Percentiles rank a stretch among this genome's conserved stretches.
phyloP scores from a whole-genome alignment of 192 early-diverging fungal genomes.

The Funneliformis geosporum region DNA sequence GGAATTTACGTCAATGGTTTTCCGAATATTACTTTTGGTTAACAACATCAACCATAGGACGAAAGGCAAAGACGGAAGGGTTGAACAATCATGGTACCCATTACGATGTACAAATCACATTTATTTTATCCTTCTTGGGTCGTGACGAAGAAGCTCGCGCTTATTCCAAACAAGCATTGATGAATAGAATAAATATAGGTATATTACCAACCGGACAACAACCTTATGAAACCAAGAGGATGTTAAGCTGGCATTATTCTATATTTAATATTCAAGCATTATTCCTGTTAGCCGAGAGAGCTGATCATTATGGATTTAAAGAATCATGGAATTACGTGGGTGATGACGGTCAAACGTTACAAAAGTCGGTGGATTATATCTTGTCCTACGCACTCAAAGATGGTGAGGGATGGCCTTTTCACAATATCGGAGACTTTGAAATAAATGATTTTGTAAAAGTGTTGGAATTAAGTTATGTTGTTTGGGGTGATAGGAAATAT shows the following conservation, averaged over 20 bases:
- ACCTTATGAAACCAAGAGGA: slow-evolving; percentile 44
- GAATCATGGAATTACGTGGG: slow-evolving; percentile 44
- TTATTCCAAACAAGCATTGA: slow-evolving; percentile 35
- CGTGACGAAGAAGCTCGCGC: slow-evolving; percentile 36
- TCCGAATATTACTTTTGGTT: slow-evolving; percentile 44
- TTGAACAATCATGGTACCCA: slow-evolving; percentile 61
- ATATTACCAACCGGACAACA: slow-evolving; percentile 45
- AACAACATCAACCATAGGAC: slow-evolving; percentile 33
- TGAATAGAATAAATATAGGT: slow-evolving; percentile 44
- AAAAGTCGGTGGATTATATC: slow-evolving; percentile 54
- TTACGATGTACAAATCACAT: slow-evolving; percentile 53
- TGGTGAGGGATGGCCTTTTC: slow-evolving; percentile 48
- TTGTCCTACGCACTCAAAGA: slow-evolving; percentile 49
- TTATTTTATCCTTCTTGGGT: slow-evolving; percentile 50
- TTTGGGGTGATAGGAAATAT: slow-evolving; percentile 50
- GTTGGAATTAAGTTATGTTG: slow-evolving; percentile 51
- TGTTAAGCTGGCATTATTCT: slow-evolving; percentile 53
- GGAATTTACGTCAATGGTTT: slow-evolving; percentile 43
- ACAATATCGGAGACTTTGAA: slow-evolving; percentile 47
- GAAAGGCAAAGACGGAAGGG: slow-evolving; percentile 31
- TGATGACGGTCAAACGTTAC: slow-evolving; percentile 45
- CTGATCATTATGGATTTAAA: slow-evolving; percentile 42
- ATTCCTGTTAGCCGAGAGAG: slow-evolving; percentile 44
- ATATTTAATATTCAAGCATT: slow-evolving; percentile 51
- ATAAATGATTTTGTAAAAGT: slow-evolving; percentile 46